Percentiles rank a stretch among this genome's conserved stretches.
These are phyloP conservation scores for Tuber melanosporum DNA, from an alignment of 495 filamentous ascomycete genomes.

Conservation along the genomic window DNA sequence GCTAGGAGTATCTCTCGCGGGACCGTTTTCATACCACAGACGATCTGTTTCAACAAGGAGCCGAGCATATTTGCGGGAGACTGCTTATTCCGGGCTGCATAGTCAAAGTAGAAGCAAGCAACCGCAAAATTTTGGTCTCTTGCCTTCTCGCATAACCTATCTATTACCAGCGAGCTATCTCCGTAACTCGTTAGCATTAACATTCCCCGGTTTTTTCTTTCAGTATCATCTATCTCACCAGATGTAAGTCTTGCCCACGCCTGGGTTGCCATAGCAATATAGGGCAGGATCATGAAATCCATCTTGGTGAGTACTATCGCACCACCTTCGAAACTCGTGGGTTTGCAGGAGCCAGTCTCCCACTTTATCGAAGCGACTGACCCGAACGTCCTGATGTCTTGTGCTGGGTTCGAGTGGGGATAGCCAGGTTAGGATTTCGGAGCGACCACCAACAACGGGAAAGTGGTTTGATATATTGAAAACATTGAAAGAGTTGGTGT, in stretches of 20 bases:
- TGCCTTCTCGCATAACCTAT: neutral
- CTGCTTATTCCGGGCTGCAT: neutral
- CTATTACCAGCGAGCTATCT: neutral
- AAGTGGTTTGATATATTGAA: no score
- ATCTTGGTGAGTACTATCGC: neutral
- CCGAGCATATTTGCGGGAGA: neutral
- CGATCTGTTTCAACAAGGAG: neutral
- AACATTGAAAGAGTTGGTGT: no score
- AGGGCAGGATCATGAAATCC: neutral
- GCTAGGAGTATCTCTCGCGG: neutral
- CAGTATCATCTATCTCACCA: neutral
- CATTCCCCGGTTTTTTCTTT: neutral
- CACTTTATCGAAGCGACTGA: neutral
- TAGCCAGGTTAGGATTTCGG: neutral
- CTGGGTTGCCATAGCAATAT: neutral
- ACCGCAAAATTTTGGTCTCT: neutral
- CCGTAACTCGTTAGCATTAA: neutral
- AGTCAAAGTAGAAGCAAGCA: neutral
- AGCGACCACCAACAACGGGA: no score
- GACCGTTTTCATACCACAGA: neutral
- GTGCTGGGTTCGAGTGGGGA: neutral
- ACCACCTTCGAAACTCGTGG: neutral
- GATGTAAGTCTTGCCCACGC: neutral
- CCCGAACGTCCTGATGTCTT: neutral
- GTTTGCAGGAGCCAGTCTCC: neutral